A percentile compares a stretch with the other conserved stretches of the same genome.
These are phyloP conservation scores for Colletotrichum paranaense DNA, from an alignment of 2,329 filamentous ascomycete species.

Conservation along the genomic window DNA sequence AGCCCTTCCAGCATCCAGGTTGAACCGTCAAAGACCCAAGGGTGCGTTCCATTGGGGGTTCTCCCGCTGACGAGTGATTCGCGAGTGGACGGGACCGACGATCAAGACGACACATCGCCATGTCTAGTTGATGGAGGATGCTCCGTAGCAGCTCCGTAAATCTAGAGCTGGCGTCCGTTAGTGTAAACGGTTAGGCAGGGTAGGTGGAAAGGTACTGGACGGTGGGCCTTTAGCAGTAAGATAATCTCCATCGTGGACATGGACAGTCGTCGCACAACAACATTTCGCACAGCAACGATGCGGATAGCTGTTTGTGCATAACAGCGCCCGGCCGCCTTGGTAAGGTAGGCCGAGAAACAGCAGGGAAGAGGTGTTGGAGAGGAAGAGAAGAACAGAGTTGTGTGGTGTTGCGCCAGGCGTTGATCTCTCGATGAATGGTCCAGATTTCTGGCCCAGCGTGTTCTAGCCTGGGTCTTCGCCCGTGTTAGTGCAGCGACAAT, in stretches of 20 bases:
- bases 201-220: background rate
- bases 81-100: slow-evolving; percentile 9
- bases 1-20: background rate
- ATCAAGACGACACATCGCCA: slow-evolving; percentile 33
- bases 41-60: slow-evolving; percentile 9
- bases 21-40: background rate
- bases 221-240: background rate
- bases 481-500: slow-evolving; percentile 20
- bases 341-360: background rate
- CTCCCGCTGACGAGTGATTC: slow-evolving; percentile 14
- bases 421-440: slow-evolving; percentile 20
- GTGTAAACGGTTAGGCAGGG: slow-evolving; percentile 10
- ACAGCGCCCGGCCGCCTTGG: slow-evolving; percentile 2
- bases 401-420: background rate
- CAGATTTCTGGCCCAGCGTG: slow-evolving; percentile 24
- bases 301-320: slow-evolving; percentile 8
- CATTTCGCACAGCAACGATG: slow-evolving; percentile 2
- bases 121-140: slow-evolving; percentile 16
- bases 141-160: slow-evolving; percentile 23
- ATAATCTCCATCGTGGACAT: background rate
- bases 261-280: background rate
- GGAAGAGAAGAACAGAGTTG: background rate
- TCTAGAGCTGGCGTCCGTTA: background rate
- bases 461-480: slow-evolving; percentile 19
- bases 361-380: background rate